A percentile compares a stretch with the other conserved stretches of the same genome.
Conservation (phyloP, 495 filamentous ascomycete species). For the Aspergillus haitiensis region DNA sequence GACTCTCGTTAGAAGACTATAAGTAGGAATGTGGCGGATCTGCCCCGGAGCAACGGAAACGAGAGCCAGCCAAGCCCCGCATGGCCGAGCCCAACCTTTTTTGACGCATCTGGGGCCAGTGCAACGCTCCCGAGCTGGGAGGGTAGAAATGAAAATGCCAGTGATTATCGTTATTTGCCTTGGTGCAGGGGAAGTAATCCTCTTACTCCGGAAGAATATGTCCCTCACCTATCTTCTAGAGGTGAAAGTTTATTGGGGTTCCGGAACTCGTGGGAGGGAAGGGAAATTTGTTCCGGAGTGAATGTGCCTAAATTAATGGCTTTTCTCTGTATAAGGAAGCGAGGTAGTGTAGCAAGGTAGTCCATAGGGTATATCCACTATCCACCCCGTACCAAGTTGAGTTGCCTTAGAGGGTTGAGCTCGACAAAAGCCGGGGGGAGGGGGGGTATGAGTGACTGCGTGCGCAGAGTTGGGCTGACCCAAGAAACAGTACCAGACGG, state of each 20-base stretch:
- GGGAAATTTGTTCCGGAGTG: too few relatives aligned
- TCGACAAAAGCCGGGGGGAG: slow-evolving; percentile 9
- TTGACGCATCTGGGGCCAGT: slow-evolving; percentile 21
- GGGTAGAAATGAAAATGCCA: neutral
- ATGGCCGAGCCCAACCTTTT: slow-evolving; percentile 37
- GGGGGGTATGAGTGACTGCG: too few relatives aligned
- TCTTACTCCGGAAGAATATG: neutral
- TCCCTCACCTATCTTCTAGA: neutral
- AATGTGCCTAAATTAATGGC: neutral
- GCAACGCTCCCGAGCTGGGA: neutral
- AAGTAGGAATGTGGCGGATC: slow-evolving; percentile 21
- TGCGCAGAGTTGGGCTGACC: neutral
- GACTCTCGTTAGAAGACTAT: too few relatives aligned
- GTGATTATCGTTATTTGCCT: neutral
- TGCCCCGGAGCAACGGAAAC: slow-evolving; percentile 50
- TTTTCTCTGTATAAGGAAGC: neutral
- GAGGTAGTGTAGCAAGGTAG: too few relatives aligned
- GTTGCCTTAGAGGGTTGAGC: neutral
- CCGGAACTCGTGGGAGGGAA: too few relatives aligned
- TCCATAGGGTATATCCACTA: too few relatives aligned
- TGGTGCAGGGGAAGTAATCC: neutral
- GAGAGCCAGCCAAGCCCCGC: slow-evolving; percentile 35
- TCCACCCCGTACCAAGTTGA: too few relatives aligned
- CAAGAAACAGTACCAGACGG: slow-evolving; percentile 10
- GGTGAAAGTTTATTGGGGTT: too few relatives aligned